Evolutionary conservation across 306 rosid genomes (phyloP).

Genomic region (Ormosia emarginata): DNA sequence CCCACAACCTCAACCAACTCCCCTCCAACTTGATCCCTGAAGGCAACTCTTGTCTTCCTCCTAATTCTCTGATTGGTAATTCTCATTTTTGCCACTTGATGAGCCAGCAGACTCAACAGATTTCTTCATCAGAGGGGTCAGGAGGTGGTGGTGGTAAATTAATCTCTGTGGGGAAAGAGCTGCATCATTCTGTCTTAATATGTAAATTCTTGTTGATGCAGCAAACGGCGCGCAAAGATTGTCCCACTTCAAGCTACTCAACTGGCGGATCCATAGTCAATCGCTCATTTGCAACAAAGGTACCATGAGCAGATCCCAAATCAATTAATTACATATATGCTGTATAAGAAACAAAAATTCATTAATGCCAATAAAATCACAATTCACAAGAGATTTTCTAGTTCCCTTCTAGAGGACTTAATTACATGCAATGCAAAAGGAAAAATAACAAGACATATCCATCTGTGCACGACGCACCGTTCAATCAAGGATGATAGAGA

Average conservation of each 20-base stretch:
- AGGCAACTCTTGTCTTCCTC: conserved; percentile 77
- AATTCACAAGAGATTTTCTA: background rate
- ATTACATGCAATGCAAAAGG: too few relatives aligned
- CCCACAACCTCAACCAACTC: conserved; percentile 89
- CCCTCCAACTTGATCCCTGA: conserved; percentile 96
- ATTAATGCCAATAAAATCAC: conserved; percentile 11
- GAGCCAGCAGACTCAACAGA: conserved; percentile 39
- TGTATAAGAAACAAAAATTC: conserved; percentile 36
- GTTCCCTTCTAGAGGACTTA: background rate
- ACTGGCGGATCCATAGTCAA: conserved; percentile 85
- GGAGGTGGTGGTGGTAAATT: conserved; percentile 88
- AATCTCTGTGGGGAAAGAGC: conserved; percentile 73
- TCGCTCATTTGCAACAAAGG: conserved; percentile 98
- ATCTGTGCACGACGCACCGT: too few relatives aligned
- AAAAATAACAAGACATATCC: too few relatives aligned
- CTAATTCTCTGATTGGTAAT: conserved; percentile 45
- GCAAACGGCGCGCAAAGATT: conserved; percentile 95
- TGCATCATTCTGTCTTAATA: conserved; percentile 75
- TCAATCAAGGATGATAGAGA: too few relatives aligned
- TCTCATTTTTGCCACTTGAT: conserved; percentile 30
- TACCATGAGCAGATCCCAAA: conserved; percentile 98
- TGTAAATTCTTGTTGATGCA: conserved; percentile 82
- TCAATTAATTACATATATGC: conserved; percentile 90
- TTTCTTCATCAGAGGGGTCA: conserved; percentile 84
- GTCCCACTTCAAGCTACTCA: conserved; percentile 94